These are phyloP conservation scores for Strigomonas galati DNA, from an alignment of 208 protist genomes.

Conservation along the genomic window DNA sequence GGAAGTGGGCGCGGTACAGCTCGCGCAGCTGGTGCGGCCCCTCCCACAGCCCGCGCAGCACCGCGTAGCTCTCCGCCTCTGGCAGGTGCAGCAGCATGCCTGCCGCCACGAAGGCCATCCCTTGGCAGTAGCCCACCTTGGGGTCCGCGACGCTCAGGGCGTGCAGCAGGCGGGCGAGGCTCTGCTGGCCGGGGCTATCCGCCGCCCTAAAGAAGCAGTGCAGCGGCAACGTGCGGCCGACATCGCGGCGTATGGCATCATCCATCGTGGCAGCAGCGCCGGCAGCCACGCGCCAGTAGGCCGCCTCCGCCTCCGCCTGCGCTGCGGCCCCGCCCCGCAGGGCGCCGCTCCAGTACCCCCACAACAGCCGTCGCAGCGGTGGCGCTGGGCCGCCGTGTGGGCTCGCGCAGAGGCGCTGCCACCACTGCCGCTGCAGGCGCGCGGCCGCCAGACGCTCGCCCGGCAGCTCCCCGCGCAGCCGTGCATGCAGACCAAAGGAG, in stretches of 20 bases:
- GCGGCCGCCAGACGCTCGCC: neutral
- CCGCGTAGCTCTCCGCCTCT: conserved; percentile 49
- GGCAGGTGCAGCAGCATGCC: conserved; percentile 41
- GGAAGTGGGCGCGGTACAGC: conserved; percentile 51
- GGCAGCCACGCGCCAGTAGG: conserved; percentile 14
- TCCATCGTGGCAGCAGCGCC: conserved; percentile 3
- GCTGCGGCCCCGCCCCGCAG: conserved; percentile 21
- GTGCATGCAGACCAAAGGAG: conserved; percentile 5
- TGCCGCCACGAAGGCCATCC: conserved; percentile 68
- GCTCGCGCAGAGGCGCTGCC: conserved; percentile 11
- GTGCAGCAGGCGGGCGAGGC: conserved; percentile 40
- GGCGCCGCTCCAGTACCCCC: conserved; percentile 45
- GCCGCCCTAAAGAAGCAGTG: conserved; percentile 46
- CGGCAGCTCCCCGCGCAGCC: conserved; percentile 1
- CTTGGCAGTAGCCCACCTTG: conserved; percentile 75
- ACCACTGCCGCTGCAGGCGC: conserved; percentile 20
- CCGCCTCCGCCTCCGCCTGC: conserved; percentile 7
- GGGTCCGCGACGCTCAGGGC: conserved; percentile 41
- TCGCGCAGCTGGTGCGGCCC: conserved; percentile 27
- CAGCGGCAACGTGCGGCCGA: conserved; percentile 55
- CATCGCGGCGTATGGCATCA: conserved; percentile 46
- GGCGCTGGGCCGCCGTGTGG: conserved; percentile 21
- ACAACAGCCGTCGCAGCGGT: conserved; percentile 29
- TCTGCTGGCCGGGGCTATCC: conserved; percentile 23
- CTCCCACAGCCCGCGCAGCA: conserved; percentile 38